Base-by-base conservation (phyloP, 2,329 filamentous ascomycete genomes). In the Teratosphaeria gauchensis region DNA sequence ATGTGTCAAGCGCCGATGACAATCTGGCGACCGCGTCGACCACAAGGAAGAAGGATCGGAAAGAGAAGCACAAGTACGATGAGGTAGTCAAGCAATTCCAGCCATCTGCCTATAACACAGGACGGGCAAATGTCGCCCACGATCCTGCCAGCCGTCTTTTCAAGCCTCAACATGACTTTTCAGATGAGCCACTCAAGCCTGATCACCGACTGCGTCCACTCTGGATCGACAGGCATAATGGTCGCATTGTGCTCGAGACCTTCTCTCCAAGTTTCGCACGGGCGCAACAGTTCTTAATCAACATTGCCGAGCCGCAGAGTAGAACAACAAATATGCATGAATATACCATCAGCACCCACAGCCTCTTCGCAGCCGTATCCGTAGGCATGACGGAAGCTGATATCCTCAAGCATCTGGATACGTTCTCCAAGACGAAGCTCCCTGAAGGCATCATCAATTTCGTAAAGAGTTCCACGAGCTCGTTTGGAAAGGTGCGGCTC, bases 401-500 rank as follows among this genome's bases (percentile, higher is more conserved):
- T 72, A 96, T 97, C 63, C 90, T 97, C 67, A 87, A 87, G 65
- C 90, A 91, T 42, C 80, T 97, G 55, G 90, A 96, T 66, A 84
- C 87, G 42, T 87, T 96, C 65, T 90, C 91, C 19, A 97, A 97
- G 77, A 95, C 89, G 2, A 86, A 88, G 7, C 78, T 97, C 12
- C 91, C 92, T 0, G 82, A 88, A n/a, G 83, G 85, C 54, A 89
- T 97, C 61, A 83, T 86, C 61, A 78, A 84, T 8, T 96, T 92
- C 72, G 92, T 88, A 64, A 79, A 92, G 64, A 85, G 85, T 61
- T 94, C 90, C 62, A 95, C 91, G 5, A 86, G 89, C 63, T 94
- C 89, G 56, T 97, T 94, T 71, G 94, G 94, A 64, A 97, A 96
- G 74, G 91, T 96, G 58, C 94, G 96, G 73, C 83, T 97, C 56